phyloP scores from a whole-genome alignment of 805 yeast genomes.

The Starmerella scarabaei region DNA sequence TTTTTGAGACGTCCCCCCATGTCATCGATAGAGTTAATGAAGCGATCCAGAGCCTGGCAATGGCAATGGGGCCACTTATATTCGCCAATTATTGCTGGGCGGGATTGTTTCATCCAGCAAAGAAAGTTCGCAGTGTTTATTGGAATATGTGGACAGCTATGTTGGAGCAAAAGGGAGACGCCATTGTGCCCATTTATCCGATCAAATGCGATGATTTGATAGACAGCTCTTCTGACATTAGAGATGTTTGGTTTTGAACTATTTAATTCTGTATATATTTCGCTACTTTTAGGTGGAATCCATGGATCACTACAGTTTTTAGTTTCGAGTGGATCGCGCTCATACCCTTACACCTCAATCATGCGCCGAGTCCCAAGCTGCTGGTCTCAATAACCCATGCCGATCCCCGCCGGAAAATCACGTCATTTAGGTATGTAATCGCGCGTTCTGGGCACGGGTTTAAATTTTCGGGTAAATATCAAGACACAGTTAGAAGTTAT shows the following conservation, averaged over 20 bases:
- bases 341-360: no score
- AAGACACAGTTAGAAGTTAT: no score
- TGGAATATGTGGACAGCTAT: slow-evolving; percentile 75
- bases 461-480: no score
- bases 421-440: no score
- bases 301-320: no score
- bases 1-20: slow-evolving; percentile 92
- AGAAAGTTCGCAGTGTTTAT: slow-evolving; percentile 68
- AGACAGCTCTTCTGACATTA: slow-evolving; percentile 9
- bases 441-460: no score
- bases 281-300: background rate
- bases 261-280: background rate
- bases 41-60: slow-evolving; percentile 58
- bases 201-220: slow-evolving; percentile 27
- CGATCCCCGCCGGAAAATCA: no score
- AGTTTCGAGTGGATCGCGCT: no score
- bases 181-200: slow-evolving; percentile 78
- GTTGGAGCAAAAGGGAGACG: slow-evolving; percentile 59
- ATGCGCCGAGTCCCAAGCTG: no score
- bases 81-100: slow-evolving; percentile 67
- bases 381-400: no score
- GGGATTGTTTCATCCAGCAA: slow-evolving; percentile 89
- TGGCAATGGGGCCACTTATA: slow-evolving; percentile 63
- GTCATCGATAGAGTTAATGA: slow-evolving; percentile 74
- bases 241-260: slow-evolving; percentile 34